Conservation (phyloP, 176 grass and related monocot species). For the Juncus inflexus region DNA sequence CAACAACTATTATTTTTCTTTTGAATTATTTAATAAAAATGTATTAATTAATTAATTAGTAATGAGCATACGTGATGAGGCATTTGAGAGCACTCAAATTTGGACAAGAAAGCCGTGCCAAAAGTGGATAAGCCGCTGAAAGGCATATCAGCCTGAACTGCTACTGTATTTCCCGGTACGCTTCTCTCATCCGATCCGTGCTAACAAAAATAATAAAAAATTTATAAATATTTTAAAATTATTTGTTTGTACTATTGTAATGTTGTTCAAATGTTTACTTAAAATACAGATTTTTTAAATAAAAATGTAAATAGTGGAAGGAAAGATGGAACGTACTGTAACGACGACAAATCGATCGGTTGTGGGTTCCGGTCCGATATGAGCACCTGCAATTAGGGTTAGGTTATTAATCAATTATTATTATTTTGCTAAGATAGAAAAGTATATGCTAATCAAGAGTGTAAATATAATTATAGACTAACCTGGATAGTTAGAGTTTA, state of each 20-base stretch:
- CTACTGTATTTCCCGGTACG: constrained; percentile 84
- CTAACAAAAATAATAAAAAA: constrained; percentile 26
- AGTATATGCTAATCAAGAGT: too few relatives aligned
- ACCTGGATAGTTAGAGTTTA: constrained; percentile 85
- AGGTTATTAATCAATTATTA: background rate
- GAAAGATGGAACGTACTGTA: constrained; percentile 40
- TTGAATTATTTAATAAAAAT: too few relatives aligned
- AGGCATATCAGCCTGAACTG: constrained; percentile 83
- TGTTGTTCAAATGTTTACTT: background rate
- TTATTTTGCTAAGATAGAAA: too few relatives aligned
- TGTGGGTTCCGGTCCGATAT: constrained; percentile 92
- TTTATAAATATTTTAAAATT: too few relatives aligned
- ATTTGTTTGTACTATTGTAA: background rate
- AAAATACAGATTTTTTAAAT: background rate
- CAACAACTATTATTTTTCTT: too few relatives aligned
- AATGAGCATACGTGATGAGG: constrained; percentile 50
- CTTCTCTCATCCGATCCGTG: constrained; percentile 80
- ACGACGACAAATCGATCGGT: constrained; percentile 87
- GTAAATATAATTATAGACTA: constrained; percentile 9
- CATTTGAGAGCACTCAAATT: constrained; percentile 92
- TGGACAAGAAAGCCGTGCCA: constrained; percentile 71
- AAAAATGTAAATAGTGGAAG: background rate
- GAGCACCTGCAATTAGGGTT: constrained; percentile 47
- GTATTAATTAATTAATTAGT: too few relatives aligned
- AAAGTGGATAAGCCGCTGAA: constrained; percentile 68